Conservation (phyloP, 2,329 filamentous ascomycete species). For the Balansia obtecta region DNA sequence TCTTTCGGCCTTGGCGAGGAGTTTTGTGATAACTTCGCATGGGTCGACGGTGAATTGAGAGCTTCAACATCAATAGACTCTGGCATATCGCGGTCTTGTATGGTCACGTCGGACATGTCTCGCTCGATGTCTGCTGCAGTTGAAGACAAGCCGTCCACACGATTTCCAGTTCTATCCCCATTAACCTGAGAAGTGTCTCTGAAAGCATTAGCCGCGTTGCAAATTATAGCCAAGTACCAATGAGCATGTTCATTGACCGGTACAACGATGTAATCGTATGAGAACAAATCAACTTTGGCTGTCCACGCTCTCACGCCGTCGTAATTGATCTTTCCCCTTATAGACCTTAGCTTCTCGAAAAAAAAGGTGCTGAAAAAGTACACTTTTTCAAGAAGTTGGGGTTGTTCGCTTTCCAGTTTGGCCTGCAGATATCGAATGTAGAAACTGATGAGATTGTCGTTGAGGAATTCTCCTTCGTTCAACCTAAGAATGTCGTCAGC, state of each 20-base stretch:
- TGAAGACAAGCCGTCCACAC: conserved; percentile 2
- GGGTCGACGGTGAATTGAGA: background rate
- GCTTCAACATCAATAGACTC: background rate
- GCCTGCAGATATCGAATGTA: conserved; percentile 66
- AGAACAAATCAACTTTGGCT: conserved; percentile 68
- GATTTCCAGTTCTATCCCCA: conserved; percentile 6
- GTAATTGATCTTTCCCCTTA: conserved; percentile 60
- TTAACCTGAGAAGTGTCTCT: conserved; percentile 7
- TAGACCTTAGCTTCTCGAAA: conserved; percentile 61
- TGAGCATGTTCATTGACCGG: conserved; percentile 80
- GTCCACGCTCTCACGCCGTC: conserved; percentile 82
- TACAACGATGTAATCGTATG: conserved; percentile 78
- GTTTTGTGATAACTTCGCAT: conserved; percentile 1
- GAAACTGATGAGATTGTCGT: conserved; percentile 86
- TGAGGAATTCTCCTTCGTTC: conserved; percentile 75
- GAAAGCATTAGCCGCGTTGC: conserved; percentile 62
- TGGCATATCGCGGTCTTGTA: conserved; percentile 11
- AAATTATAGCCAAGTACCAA: conserved; percentile 94
- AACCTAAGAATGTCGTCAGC: conserved; percentile 63
- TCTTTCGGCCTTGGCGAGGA: background rate
- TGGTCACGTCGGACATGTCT: conserved; percentile 13
- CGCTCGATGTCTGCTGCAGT: conserved; percentile 9
- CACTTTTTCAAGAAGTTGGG: conserved; percentile 49
- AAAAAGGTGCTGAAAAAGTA: conserved; percentile 94
- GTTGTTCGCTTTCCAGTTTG: conserved; percentile 39